These are phyloP conservation scores for Aspergillus aculeatus DNA, from an alignment of 2,329 filamentous ascomycete species.

Conservation along the genomic window DNA sequence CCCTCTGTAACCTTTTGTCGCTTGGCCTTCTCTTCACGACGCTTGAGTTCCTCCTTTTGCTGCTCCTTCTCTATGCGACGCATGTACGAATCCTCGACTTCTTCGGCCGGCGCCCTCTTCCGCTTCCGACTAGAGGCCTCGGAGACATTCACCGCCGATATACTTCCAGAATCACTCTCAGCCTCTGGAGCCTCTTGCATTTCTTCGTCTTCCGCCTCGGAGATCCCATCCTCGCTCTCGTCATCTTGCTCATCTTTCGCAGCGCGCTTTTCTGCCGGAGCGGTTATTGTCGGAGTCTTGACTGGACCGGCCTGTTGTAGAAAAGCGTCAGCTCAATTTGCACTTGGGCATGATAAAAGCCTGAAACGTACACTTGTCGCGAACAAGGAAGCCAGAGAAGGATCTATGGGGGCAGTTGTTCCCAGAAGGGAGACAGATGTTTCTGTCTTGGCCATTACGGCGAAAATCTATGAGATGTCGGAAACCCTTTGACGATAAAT, in stretches of 20 bases:
- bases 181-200: constrained; percentile 46
- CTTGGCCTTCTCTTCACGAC: constrained; percentile 37
- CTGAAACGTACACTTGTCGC: constrained; percentile 64
- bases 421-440: constrained; percentile 46
- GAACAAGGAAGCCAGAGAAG: constrained; percentile 68
- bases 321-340: constrained; percentile 8
- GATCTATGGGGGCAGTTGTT: constrained; percentile 66
- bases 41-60: constrained; percentile 32
- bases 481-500: background rate
- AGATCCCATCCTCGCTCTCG: constrained; percentile 27
- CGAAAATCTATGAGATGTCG: background rate
- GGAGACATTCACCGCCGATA: constrained; percentile 30
- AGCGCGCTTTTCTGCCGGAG: constrained; percentile 17
- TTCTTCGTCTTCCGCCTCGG: constrained; percentile 35
- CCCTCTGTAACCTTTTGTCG: constrained; percentile 50
- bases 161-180: constrained; percentile 50
- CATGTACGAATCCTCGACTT: constrained; percentile 47
- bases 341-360: background rate
- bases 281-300: constrained; percentile 32
- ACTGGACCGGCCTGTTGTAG: constrained; percentile 40
- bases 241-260: constrained; percentile 25
- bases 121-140: constrained; percentile 47
- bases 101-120: constrained; percentile 53
- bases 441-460: constrained; percentile 10
- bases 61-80: constrained; percentile 45